These are phyloP conservation scores for Gaultheria prostrata DNA, from an alignment of 148 eudicot genomes.

Conservation along the genomic window DNA sequence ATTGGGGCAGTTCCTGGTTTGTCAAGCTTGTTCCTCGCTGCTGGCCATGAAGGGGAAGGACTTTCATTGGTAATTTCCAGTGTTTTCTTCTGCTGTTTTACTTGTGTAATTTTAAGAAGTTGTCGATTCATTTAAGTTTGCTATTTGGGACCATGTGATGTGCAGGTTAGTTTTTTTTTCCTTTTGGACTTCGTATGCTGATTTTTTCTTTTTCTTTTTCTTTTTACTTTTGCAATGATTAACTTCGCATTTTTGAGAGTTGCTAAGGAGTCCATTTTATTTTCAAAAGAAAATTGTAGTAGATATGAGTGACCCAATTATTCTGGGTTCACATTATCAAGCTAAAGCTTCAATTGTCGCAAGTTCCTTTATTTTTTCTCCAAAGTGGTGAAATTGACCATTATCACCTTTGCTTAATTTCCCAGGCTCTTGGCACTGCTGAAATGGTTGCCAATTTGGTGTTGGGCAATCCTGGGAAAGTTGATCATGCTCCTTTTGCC, in stretches of 20 bases:
- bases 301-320: not conserved
- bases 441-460: constrained; percentile 84
- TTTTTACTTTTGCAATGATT: not conserved
- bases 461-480: constrained; percentile 54
- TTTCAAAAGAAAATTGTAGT: not conserved
- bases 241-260: not conserved
- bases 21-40: constrained; percentile 67
- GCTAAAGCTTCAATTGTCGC: not conserved
- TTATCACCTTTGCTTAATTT: not conserved
- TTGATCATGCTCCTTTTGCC: constrained; percentile 57
- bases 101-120: not conserved
- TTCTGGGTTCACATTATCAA: not conserved
- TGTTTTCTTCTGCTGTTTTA: not conserved
- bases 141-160: not conserved
- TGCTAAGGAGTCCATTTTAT: not conserved
- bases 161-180: not conserved
- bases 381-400: not conserved
- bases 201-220: not conserved
- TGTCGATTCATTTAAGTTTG: not conserved
- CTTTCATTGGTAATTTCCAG: constrained; percentile 60
- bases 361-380: not conserved
- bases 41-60: constrained; percentile 98
- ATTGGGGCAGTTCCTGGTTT: constrained; percentile 74
- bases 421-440: constrained; percentile 87
- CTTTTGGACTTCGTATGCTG: not conserved